A percentile compares a stretch with the other conserved stretches of the same genome.
Evolutionary conservation across 2,329 filamentous ascomycete genomes (phyloP).

Genomic region (Diplodia mutila): DNA sequence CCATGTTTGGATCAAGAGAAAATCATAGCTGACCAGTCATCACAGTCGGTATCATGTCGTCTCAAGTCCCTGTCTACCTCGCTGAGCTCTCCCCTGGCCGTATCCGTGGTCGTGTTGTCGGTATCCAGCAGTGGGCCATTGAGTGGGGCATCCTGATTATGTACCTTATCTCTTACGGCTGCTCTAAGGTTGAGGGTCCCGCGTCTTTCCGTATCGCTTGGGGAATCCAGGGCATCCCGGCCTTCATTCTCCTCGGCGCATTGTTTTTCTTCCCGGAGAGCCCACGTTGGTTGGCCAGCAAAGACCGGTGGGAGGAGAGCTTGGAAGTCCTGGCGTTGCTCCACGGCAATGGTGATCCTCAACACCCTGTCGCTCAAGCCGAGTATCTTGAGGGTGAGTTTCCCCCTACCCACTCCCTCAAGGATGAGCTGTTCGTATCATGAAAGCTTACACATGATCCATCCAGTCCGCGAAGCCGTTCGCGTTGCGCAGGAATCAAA

Average conservation of each 20-base stretch:
- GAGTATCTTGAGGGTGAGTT: conserved; percentile 59
- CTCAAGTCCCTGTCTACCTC: conserved; percentile 52
- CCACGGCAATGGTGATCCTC: conserved; percentile 60
- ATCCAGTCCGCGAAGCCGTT: conserved; percentile 24
- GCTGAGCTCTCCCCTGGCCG: conserved; percentile 50
- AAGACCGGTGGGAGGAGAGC: conserved; percentile 70
- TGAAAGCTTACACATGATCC: neutral
- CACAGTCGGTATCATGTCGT: conserved; percentile 48
- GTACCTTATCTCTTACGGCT: conserved; percentile 67
- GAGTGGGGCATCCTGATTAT: conserved; percentile 46
- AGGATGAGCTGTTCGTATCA: neutral
- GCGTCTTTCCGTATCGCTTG: conserved; percentile 48
- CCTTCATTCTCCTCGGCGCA: conserved; percentile 42
- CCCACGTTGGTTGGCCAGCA: conserved; percentile 71
- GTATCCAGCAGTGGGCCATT: conserved; percentile 51
- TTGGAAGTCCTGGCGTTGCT: conserved; percentile 57
- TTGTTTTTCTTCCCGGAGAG: conserved; percentile 52
- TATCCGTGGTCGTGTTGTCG: conserved; percentile 48
- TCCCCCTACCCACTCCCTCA: neutral
- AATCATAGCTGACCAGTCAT: neutral
- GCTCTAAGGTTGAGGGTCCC: conserved; percentile 55
- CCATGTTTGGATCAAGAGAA: neutral
- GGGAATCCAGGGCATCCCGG: conserved; percentile 49
- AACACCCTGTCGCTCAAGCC: conserved; percentile 64
- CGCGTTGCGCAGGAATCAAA: conserved; percentile 16